These are phyloP conservation scores for Apostasia ramifera DNA, from an alignment of 106 monocot genomes.

Conservation along the genomic window DNA sequence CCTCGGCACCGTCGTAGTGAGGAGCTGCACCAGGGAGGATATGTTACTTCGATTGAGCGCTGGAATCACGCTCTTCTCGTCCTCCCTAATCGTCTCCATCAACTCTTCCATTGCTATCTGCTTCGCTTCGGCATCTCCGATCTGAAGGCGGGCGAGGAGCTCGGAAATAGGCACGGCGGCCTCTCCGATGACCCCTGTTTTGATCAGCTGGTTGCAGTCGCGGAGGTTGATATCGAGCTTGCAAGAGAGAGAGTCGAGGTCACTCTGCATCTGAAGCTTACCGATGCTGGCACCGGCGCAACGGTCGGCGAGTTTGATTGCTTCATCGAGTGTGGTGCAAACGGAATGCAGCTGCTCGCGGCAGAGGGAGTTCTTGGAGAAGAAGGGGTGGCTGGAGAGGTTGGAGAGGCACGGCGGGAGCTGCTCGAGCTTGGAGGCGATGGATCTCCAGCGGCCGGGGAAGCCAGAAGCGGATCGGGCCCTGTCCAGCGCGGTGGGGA, in stretches of 20 bases:
- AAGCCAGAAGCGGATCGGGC: slow-evolving; percentile 27
- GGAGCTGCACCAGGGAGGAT: slow-evolving; percentile 53
- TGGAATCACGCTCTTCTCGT: slow-evolving; percentile 40
- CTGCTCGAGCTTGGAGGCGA: slow-evolving; percentile 42
- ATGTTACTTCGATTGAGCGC: slow-evolving; percentile 40
- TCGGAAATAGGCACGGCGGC: slow-evolving; percentile 20
- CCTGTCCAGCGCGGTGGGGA: slow-evolving; percentile 36
- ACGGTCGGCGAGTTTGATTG: slow-evolving; percentile 29
- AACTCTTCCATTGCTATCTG: slow-evolving; percentile 59
- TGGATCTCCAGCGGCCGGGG: slow-evolving; percentile 38
- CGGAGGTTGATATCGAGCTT: slow-evolving; percentile 52
- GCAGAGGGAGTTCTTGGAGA: slow-evolving; percentile 53
- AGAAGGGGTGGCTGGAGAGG: slow-evolving; percentile 64
- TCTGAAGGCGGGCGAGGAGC: slow-evolving; percentile 71
- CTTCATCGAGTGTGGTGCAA: slow-evolving; percentile 24
- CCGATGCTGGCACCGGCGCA: slow-evolving; percentile 12
- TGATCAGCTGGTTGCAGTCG: slow-evolving; percentile 44
- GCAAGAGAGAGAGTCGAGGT: slow-evolving; percentile 36
- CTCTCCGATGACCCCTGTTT: slow-evolving; percentile 45
- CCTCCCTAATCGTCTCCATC: slow-evolving; percentile 41
- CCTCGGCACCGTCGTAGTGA: slow-evolving; percentile 33
- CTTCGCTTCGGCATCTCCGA: slow-evolving; percentile 75
- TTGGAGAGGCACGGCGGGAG: slow-evolving; percentile 57
- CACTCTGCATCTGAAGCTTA: slow-evolving; percentile 67
- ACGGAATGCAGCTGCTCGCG: slow-evolving; percentile 46